Evolutionary conservation across 169 alveolate species (phyloP).

Genomic region (Eimeria necatrix): DNA sequence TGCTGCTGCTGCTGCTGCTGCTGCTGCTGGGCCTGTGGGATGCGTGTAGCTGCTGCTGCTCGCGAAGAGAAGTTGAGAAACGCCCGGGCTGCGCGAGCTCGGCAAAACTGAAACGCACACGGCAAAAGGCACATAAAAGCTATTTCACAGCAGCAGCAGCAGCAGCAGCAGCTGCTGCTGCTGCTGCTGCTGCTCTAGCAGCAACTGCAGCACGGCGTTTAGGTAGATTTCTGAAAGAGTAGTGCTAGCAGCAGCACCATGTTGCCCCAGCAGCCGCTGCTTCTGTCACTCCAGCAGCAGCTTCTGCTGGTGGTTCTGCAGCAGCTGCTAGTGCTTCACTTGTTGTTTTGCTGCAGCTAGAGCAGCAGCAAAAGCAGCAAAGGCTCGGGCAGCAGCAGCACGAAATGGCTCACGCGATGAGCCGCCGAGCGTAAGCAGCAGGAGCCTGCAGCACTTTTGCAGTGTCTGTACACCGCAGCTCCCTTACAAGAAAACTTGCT

Average conservation of each 20-base stretch:
- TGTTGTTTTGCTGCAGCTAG: too few relatives aligned
- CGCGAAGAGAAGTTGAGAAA: background rate
- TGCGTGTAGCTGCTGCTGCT: background rate
- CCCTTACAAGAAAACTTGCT: background rate
- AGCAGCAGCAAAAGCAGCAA: too few relatives aligned
- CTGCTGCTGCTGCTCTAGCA: too few relatives aligned
- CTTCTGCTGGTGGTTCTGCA: too few relatives aligned
- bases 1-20: background rate
- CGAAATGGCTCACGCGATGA: background rate
- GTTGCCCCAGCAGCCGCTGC: too few relatives aligned
- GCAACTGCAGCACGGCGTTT: too few relatives aligned
- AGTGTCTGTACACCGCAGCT: background rate
- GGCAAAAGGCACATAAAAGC: background rate
- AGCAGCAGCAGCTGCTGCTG: background rate
- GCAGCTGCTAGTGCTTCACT: too few relatives aligned
- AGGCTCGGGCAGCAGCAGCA: background rate
- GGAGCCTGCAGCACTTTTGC: background rate
- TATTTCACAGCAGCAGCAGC: background rate
- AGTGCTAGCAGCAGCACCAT: too few relatives aligned
- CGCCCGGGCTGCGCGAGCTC: background rate
- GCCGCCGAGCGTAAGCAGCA: constrained; percentile 19
- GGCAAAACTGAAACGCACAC: background rate
- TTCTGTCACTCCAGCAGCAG: too few relatives aligned
- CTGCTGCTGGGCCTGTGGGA: background rate
- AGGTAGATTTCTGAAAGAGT: too few relatives aligned